These are phyloP conservation scores for Botrytis elliptica DNA, from an alignment of 2,329 filamentous ascomycete genomes.

Conservation along the genomic window DNA sequence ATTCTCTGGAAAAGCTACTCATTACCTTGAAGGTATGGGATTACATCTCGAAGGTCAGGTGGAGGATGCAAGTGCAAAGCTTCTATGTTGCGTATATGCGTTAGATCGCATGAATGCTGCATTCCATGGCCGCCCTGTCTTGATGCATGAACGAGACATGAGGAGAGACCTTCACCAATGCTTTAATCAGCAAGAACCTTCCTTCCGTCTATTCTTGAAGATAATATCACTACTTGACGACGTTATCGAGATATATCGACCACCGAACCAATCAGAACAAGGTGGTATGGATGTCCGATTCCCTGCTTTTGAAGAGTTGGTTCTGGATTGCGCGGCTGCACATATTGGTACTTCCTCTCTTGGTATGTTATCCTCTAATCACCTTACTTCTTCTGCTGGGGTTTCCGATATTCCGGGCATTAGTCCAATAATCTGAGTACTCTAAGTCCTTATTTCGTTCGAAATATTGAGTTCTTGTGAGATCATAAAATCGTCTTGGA, in stretches of 20 bases:
- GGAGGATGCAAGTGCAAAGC: constrained; percentile 39
- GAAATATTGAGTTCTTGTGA: background rate
- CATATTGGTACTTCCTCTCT: constrained; percentile 27
- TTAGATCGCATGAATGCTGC: constrained; percentile 59
- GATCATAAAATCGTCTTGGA: background rate
- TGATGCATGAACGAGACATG: constrained; percentile 61
- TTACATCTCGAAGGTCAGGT: constrained; percentile 49
- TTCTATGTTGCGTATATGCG: constrained; percentile 61
- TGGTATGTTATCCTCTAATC: constrained; percentile 19
- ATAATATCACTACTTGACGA: constrained; percentile 56
- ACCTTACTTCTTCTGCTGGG: background rate
- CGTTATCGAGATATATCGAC: constrained; percentile 60
- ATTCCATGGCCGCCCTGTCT: constrained; percentile 57
- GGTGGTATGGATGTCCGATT: constrained; percentile 26
- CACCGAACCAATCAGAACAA: constrained; percentile 41
- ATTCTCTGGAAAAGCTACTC: constrained; percentile 53
- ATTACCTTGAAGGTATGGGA: constrained; percentile 57
- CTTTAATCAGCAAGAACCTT: constrained; percentile 51
- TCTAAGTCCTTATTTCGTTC: background rate
- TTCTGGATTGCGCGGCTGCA: constrained; percentile 26
- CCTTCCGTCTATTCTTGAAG: constrained; percentile 56
- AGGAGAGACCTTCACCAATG: constrained; percentile 53
- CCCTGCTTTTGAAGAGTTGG: constrained; percentile 39
- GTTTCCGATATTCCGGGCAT: background rate
- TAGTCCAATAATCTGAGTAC: background rate